Percentiles rank a stretch among this genome's conserved stretches.
These are phyloP conservation scores for Scorias spongiosa DNA, from an alignment of 2,329 filamentous ascomycete species.

Conservation along the genomic window DNA sequence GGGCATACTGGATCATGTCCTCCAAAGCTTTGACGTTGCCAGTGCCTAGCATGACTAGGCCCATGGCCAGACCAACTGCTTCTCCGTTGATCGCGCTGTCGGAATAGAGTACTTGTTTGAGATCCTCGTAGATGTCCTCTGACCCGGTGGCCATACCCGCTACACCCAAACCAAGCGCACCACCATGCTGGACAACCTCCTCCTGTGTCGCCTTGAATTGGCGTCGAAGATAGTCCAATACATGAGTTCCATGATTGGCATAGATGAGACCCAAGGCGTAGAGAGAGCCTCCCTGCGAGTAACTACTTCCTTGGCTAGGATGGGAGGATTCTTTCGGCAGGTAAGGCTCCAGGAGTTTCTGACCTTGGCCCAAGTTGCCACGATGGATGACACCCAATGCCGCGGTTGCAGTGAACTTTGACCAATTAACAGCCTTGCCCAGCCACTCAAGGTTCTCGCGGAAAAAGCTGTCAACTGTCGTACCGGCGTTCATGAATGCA, in stretches of 20 bases:
- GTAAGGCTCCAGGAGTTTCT: conserved; percentile 88
- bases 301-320: conserved; percentile 62
- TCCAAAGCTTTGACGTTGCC: conserved; percentile 85
- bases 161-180: conserved; percentile 85
- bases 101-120: conserved; percentile 75
- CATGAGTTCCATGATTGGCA: conserved; percentile 89
- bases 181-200: conserved; percentile 94
- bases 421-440: conserved; percentile 98
- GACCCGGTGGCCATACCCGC: conserved; percentile 95
- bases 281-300: conserved; percentile 88
- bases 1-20: conserved; percentile 94
- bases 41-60: conserved; percentile 96
- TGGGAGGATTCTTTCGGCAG: conserved; percentile 64
- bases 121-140: conserved; percentile 76
- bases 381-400: conserved; percentile 93
- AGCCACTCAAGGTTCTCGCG: conserved; percentile 95
- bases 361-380: conserved; percentile 82
- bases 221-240: conserved; percentile 61
- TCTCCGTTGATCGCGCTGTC: conserved; percentile 96
- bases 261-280: conserved; percentile 95
- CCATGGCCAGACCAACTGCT: conserved; percentile 90
- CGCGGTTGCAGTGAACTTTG: conserved; percentile 94
- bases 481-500: conserved; percentile 98
- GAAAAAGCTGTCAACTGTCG: conserved; percentile 97
- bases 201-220: conserved; percentile 65